Conservation (phyloP, 1,139 yeast species). For the Groenewaldozyma sp. region DNA sequence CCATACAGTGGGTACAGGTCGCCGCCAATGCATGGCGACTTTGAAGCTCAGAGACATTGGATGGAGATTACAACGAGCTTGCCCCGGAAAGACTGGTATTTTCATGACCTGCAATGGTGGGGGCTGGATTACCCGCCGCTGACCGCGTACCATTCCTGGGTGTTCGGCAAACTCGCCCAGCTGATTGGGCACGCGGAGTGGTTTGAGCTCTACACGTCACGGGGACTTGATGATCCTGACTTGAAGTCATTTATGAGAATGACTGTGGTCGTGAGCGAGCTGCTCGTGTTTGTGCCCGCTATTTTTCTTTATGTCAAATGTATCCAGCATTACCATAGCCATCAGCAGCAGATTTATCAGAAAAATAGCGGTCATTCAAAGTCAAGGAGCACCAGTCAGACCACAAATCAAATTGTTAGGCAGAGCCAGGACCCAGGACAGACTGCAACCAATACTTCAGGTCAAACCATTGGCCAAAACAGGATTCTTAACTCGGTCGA, state of each 20-base stretch:
- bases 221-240: constrained; percentile 62
- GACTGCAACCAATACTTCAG: no score
- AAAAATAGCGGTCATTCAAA: no score
- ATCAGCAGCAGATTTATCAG: neutral
- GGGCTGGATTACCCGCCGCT: constrained; percentile 96
- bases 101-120: constrained; percentile 86
- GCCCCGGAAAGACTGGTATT: constrained; percentile 77
- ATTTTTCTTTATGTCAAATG: constrained; percentile 54
- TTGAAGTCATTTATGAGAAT: constrained; percentile 78
- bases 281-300: constrained; percentile 69
- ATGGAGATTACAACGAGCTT: constrained; percentile 77
- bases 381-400: no score
- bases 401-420: no score
- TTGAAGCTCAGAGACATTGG: constrained; percentile 99
- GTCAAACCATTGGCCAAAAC: no score
- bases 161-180: constrained; percentile 65
- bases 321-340: constrained; percentile 28
- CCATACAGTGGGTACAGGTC: constrained; percentile 57
- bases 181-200: constrained; percentile 41
- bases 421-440: constrained; percentile 35
- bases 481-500: constrained; percentile 46
- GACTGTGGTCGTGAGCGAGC: constrained; percentile 68
- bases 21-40: constrained; percentile 86
- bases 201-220: constrained; percentile 64
- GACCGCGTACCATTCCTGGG: constrained; percentile 86